These are phyloP conservation scores for Fusarium clavum DNA, from an alignment of 2,329 filamentous ascomycete genomes.

Conservation along the genomic window DNA sequence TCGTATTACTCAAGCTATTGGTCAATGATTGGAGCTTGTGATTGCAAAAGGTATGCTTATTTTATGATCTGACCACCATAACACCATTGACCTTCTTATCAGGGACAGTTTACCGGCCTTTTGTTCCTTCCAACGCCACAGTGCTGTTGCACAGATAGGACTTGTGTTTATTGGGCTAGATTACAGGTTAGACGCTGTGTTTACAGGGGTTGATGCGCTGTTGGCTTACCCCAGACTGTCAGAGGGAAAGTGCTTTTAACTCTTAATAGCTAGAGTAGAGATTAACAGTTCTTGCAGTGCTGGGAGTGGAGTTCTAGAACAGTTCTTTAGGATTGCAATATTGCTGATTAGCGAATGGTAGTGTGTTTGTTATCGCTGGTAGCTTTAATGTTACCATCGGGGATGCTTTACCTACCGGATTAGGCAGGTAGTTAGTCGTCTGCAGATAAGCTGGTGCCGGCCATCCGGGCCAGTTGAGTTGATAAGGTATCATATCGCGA, in stretches of 20 bases:
- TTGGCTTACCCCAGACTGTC: slow-evolving; percentile 19
- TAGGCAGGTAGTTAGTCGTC: slow-evolving; percentile 10
- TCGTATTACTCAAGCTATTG: neutral
- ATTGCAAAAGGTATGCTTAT: neutral
- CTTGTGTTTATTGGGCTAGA: neutral
- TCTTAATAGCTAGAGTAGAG: neutral
- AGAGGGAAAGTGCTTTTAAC: slow-evolving; percentile 1
- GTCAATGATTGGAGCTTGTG: too few relatives aligned
- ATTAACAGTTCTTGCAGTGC: neutral
- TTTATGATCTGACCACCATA: slow-evolving; percentile 26
- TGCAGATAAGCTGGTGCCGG: slow-evolving; percentile 30
- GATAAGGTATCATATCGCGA: slow-evolving; percentile 8
- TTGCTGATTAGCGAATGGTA: neutral
- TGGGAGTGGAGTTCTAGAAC: slow-evolving; percentile 22
- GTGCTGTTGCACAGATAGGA: slow-evolving; percentile 12
- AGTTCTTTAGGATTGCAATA: neutral
- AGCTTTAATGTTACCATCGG: slow-evolving; percentile 1
- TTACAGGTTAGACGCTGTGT: neutral
- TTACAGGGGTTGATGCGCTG: neutral
- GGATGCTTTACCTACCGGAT: neutral
- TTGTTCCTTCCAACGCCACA: slow-evolving; percentile 24
- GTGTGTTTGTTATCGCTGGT: neutral
- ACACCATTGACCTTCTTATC: slow-evolving; percentile 28
- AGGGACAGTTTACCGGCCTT: slow-evolving; percentile 20
- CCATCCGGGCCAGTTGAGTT: slow-evolving; percentile 9